Conservation (phyloP, 371 early-diverging fungal genomes). For the Parasitella parasitica region DNA sequence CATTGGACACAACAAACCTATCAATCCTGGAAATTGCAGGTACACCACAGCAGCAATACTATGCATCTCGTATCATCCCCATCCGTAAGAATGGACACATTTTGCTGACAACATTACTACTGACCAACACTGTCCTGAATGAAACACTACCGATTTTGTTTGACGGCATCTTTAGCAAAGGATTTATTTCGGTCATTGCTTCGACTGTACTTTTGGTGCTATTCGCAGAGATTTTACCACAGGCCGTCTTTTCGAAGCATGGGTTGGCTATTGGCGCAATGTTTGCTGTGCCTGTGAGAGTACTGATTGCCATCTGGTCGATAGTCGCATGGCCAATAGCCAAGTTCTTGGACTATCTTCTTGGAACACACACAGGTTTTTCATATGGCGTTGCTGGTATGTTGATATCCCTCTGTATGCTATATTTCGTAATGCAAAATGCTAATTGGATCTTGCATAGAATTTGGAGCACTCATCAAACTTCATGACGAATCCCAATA, state of each 20-base stretch:
- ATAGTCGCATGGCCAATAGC: constrained; percentile 82
- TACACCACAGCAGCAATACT: constrained; percentile 55
- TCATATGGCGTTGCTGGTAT: constrained; percentile 64
- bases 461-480: constrained; percentile 74
- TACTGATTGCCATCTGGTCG: constrained; percentile 62
- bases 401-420: no score
- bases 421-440: no score
- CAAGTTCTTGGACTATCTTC: constrained; percentile 67
- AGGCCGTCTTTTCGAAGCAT: constrained; percentile 79
- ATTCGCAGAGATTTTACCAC: constrained; percentile 89
- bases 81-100: constrained; percentile 76
- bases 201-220: constrained; percentile 78
- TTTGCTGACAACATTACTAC: constrained; percentile 73
- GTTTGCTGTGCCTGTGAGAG: constrained; percentile 73
- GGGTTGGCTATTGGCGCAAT: constrained; percentile 80
- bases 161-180: constrained; percentile 60
- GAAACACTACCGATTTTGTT: constrained; percentile 84
- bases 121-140: constrained; percentile 82
- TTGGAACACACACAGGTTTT: constrained; percentile 71
- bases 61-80: constrained; percentile 72
- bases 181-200: constrained; percentile 70
- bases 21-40: constrained; percentile 65
- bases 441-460: no score
- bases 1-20: constrained; percentile 62
- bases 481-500: constrained; percentile 63